Evolutionary conservation across 192 early-diverging fungal genomes (phyloP).

Genomic region (Rhizophagus sp.): DNA sequence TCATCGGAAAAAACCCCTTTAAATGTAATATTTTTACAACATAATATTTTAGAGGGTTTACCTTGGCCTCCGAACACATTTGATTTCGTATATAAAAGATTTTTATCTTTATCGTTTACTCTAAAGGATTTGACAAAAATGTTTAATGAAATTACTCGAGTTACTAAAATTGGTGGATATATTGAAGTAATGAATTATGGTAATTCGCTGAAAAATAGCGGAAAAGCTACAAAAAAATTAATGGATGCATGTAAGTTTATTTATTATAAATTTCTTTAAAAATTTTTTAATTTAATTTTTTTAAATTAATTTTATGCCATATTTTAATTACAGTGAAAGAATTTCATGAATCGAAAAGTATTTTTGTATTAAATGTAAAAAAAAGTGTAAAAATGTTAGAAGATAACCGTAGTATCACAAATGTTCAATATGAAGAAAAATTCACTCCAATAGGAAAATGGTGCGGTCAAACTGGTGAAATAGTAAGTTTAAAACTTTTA

Average conservation of each 20-base stretch:
- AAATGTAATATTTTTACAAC: no score
- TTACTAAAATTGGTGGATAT: slow-evolving; percentile 13
- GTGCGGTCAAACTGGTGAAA: background rate
- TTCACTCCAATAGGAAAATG: slow-evolving; percentile 8
- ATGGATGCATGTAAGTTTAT: slow-evolving; percentile 13
- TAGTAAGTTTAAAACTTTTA: slow-evolving; percentile 9
- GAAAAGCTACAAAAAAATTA: background rate
- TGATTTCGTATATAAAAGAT: no score
- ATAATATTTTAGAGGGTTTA: no score
- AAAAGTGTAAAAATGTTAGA: background rate
- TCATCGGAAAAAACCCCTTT: no score
- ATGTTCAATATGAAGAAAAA: slow-evolving; percentile 1
- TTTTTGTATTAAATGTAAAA: background rate
- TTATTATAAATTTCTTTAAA: background rate
- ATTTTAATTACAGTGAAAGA: background rate
- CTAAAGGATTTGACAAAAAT: background rate
- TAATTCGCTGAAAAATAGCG: background rate
- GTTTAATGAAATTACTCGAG: slow-evolving; percentile 13
- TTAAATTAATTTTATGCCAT: background rate
- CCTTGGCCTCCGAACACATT: no score
- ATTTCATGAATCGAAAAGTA: slow-evolving; percentile 1
- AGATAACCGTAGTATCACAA: background rate
- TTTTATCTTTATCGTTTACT: slow-evolving; percentile 17
- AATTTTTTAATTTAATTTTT: background rate
- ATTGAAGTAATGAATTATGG: slow-evolving; percentile 19